Evolutionary conservation across 345 rosid species (phyloP).

Genomic region (Punica granatum): DNA sequence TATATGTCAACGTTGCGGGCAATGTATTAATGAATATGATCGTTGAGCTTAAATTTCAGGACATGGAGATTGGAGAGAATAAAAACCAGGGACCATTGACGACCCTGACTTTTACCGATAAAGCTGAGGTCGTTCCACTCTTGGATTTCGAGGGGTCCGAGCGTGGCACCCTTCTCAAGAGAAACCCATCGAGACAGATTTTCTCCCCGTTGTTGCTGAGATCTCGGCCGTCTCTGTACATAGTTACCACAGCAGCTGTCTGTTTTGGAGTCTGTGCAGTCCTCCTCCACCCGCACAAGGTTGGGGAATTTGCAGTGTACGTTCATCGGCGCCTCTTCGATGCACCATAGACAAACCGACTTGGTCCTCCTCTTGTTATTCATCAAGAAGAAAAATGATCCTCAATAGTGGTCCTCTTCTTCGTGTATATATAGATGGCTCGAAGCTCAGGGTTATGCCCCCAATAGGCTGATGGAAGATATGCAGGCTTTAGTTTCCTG

Average conservation of each 20-base stretch:
- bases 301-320: slow-evolving; percentile 60
- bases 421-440: neutral
- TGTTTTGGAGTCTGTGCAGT: slow-evolving; percentile 70
- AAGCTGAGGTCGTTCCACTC: slow-evolving; percentile 41
- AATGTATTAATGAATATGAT: no score
- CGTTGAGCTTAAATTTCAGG: slow-evolving; percentile 37
- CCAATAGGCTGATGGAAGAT: neutral
- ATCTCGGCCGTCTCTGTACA: slow-evolving; percentile 36
- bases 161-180: slow-evolving; percentile 33
- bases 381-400: neutral
- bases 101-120: slow-evolving; percentile 11
- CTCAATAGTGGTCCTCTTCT: neutral
- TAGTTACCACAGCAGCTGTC: slow-evolving; percentile 36
- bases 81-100: slow-evolving; percentile 12
- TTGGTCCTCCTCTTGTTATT: neutral
- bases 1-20: no score
- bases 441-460: neutral
- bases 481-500: neutral
- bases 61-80: slow-evolving; percentile 23
- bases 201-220: slow-evolving; percentile 23
- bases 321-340: slow-evolving; percentile 49
- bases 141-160: slow-evolving; percentile 41
- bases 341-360: slow-evolving; percentile 8
- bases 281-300: slow-evolving; percentile 63
- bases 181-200: slow-evolving; percentile 26